Base-by-base conservation (phyloP, 2,329 filamentous ascomycete species). In the Alternaria gaisen region DNA sequence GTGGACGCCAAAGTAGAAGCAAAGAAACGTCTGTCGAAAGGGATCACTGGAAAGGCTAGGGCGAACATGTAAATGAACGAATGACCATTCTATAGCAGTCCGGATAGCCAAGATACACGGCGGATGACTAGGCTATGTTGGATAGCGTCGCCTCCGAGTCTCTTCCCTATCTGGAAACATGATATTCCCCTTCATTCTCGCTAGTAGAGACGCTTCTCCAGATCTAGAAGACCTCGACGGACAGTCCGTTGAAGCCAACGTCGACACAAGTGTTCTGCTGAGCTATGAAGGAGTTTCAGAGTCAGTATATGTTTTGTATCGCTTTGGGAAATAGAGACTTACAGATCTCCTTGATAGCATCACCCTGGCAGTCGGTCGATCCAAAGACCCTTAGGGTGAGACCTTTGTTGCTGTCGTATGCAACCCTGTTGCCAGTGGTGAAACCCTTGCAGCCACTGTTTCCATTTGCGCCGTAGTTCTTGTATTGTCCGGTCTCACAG, bases 401-500 rank as follows among this genome's bases (percentile, higher is more conserved):
- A 32, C 30, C 30, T 14, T 48, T 48, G 30, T 48, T 48, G 30
- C 46, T 48, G 30, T 48, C 46, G 30, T 34, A 48, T 7, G 46
- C 46, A 36, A 48, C 46, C 5, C 18, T 48, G 28, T 34, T 48
- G 5, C 46, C 46, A 36, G 46, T 48, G 8, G 8, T 24, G 46
- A 48, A 48, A 1, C 30, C 30, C 20, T 48, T 20, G 14, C 46
- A 48, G 18, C 32, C 20, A n/a, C 30, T 34, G 46, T 48, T 48
- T 8, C 46, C 46, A 20, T 22, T 22, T 3, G 20, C 46, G 3
- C 46, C 30, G 20, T 34, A 48, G 46, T 48, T 48, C 20, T 34
- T 36, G 46, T 48, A 48, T 16, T 48, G 46, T 10, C 46, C 46
- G 30, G 30, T 48, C 9, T 36, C 46, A 10, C 46, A 48, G 46